phyloP scores from a whole-genome alignment of 73 alveolate species.

The Symbiodinium pilosum region DNA sequence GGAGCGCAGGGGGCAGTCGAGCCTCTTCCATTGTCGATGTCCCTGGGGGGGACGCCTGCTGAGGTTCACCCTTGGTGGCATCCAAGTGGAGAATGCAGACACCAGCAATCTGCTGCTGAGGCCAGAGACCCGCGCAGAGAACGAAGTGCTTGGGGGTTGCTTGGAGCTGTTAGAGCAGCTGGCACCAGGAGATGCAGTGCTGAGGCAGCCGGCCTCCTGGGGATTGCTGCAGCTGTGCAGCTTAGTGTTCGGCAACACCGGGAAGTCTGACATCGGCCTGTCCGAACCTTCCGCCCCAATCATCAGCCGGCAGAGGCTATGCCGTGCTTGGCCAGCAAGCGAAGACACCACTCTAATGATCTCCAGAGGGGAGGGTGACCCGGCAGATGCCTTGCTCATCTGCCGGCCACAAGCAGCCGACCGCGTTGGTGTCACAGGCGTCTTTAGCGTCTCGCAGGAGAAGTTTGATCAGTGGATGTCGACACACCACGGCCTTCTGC shows the following conservation, averaged over 20 bases:
- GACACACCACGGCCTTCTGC: background rate
- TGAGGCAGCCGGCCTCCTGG: background rate
- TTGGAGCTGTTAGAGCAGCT: background rate
- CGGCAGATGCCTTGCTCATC: background rate
- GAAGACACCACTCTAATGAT: slow-evolving; percentile 4
- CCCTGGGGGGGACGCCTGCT: background rate
- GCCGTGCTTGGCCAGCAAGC: background rate
- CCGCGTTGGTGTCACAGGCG: background rate
- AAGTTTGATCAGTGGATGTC: slow-evolving; percentile 14
- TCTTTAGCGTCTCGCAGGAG: background rate
- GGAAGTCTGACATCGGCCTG: background rate
- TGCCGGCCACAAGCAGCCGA: background rate
- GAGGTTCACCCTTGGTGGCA: background rate
- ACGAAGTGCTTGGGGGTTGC: background rate
- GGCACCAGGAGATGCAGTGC: background rate
- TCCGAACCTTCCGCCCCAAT: background rate
- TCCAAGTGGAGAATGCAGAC: background rate
- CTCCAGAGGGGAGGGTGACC: background rate
- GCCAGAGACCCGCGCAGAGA: background rate
- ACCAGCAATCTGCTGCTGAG: background rate
- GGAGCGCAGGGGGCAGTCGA: background rate
- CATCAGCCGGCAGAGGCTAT: background rate
- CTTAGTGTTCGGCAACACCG: background rate
- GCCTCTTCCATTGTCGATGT: background rate
- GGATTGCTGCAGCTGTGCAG: background rate